These are phyloP conservation scores for Helicostylum pulchrum DNA, from an alignment of 192 early-diverging fungal genomes.

Conservation along the genomic window DNA sequence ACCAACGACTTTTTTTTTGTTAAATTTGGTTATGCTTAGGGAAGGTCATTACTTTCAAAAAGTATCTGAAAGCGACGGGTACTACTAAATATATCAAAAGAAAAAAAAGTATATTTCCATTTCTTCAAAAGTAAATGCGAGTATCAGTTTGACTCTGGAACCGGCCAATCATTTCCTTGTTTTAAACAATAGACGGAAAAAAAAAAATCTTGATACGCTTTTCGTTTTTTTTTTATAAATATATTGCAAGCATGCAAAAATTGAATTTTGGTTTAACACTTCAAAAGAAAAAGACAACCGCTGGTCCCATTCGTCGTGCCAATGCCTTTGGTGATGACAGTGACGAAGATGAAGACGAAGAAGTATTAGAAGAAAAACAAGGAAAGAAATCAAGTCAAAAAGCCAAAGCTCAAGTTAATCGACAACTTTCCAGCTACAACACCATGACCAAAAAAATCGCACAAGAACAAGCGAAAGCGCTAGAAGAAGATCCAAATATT, in stretches of 20 bases:
- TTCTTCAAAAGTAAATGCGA: too few species aligned
- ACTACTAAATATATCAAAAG: too few species aligned
- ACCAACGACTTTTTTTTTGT: too few species aligned
- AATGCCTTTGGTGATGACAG: slow-evolving; percentile 1
- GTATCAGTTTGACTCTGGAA: too few species aligned
- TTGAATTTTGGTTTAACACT: slow-evolving; percentile 18
- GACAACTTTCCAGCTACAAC: slow-evolving; percentile 14
- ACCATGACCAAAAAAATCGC: slow-evolving; percentile 31
- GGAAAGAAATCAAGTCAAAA: slow-evolving; percentile 5
- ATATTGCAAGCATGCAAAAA: slow-evolving; percentile 6
- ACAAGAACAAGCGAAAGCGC: slow-evolving; percentile 56
- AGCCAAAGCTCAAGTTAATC: slow-evolving; percentile 18
- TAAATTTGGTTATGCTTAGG: too few species aligned
- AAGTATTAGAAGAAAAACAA: neutral
- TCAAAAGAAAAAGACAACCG: slow-evolving; percentile 13
- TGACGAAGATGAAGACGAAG: slow-evolving; percentile 11
- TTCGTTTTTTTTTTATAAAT: too few species aligned
- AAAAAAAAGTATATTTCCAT: too few species aligned
- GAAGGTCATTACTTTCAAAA: too few species aligned
- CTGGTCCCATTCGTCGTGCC: neutral
- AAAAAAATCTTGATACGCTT: too few species aligned
- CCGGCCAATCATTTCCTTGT: too few species aligned
- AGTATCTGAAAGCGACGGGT: too few species aligned
- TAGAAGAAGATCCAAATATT: slow-evolving; percentile 65
- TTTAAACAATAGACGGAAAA: too few species aligned